These are phyloP conservation scores for Physcia stellaris DNA, from an alignment of 495 filamentous ascomycete genomes.

Conservation along the genomic window DNA sequence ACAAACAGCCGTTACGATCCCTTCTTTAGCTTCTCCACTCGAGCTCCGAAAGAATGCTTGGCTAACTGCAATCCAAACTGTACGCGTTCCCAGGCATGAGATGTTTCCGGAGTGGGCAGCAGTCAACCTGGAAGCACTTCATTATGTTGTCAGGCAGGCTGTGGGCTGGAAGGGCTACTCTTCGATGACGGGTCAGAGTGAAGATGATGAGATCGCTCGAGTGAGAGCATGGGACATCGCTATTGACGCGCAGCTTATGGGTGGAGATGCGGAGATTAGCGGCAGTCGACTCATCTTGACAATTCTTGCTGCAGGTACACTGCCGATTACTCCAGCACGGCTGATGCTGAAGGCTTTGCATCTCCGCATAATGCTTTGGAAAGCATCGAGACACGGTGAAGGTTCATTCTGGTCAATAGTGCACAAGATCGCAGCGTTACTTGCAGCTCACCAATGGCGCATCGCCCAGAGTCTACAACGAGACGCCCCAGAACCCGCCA, in stretches of 20 bases:
- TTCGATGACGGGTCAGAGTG: slow-evolving; percentile 61
- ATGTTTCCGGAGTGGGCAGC: slow-evolving; percentile 77
- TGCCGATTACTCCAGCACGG: slow-evolving; percentile 69
- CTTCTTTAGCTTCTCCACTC: slow-evolving; percentile 66
- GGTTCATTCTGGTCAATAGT: slow-evolving; percentile 26
- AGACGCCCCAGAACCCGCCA: slow-evolving; percentile 36
- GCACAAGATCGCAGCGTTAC: slow-evolving; percentile 48
- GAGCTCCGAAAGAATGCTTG: slow-evolving; percentile 81
- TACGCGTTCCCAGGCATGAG: slow-evolving; percentile 81
- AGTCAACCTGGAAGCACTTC: slow-evolving; percentile 61
- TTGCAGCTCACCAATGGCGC: slow-evolving; percentile 69
- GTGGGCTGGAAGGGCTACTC: slow-evolving; percentile 67
- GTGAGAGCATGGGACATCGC: slow-evolving; percentile 93
- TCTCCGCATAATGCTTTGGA: slow-evolving; percentile 75
- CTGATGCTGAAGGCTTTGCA: slow-evolving; percentile 90
- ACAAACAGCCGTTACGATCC: slow-evolving; percentile 34
- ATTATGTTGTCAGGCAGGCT: slow-evolving; percentile 65
- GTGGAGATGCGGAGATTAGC: slow-evolving; percentile 81
- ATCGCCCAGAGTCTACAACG: slow-evolving; percentile 55
- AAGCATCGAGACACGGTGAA: slow-evolving; percentile 35
- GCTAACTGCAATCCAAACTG: slow-evolving; percentile 88
- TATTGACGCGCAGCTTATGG: slow-evolving; percentile 87
- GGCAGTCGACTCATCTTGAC: slow-evolving; percentile 77
- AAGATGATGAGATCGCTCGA: slow-evolving; percentile 74
- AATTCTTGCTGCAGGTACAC: slow-evolving; percentile 73